Percentiles rank a stretch among this genome's conserved stretches.
Evolutionary conservation across 352 stramenopile species (phyloP).

Genomic region (Paralagenidium karlingii): DNA sequence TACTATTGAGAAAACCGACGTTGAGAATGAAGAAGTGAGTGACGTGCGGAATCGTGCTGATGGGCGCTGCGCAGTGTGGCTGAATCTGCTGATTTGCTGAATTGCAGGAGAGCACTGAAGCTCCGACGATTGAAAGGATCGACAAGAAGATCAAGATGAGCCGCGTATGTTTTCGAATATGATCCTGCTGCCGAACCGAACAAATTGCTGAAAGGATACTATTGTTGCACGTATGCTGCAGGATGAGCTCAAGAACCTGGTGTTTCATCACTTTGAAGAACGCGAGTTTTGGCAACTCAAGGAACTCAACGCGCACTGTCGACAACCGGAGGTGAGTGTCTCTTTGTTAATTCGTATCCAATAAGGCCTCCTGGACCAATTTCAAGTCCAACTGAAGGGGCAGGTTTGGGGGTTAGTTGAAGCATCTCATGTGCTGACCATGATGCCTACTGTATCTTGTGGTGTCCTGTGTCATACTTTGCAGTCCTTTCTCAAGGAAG

Average conservation of each 20-base stretch:
- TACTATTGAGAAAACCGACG: conserved; percentile 65
- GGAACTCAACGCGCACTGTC: conserved; percentile 81
- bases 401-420: too few relatives aligned
- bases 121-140: conserved; percentile 45
- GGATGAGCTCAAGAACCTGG: conserved; percentile 80
- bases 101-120: conserved; percentile 26
- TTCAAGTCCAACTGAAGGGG: too few relatives aligned
- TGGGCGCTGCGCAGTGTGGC: background rate
- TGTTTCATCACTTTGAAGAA: conserved; percentile 82
- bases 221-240: conserved; percentile 8
- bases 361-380: too few relatives aligned
- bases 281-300: conserved; percentile 81
- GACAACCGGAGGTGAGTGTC: conserved; percentile 61
- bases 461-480: background rate
- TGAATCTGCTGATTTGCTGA: background rate
- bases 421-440: too few relatives aligned
- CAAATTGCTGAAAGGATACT: too few relatives aligned
- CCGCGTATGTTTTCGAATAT: conserved; percentile 30
- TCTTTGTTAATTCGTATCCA: background rate
- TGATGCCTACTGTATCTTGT: background rate
- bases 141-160: conserved; percentile 88
- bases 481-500: conserved; percentile 79
- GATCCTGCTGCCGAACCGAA: too few relatives aligned
- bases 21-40: conserved; percentile 49
- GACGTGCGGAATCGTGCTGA: background rate